phyloP scores from a whole-genome alignment of 2,329 filamentous ascomycete genomes.

The Rugonectria rugulosa region DNA sequence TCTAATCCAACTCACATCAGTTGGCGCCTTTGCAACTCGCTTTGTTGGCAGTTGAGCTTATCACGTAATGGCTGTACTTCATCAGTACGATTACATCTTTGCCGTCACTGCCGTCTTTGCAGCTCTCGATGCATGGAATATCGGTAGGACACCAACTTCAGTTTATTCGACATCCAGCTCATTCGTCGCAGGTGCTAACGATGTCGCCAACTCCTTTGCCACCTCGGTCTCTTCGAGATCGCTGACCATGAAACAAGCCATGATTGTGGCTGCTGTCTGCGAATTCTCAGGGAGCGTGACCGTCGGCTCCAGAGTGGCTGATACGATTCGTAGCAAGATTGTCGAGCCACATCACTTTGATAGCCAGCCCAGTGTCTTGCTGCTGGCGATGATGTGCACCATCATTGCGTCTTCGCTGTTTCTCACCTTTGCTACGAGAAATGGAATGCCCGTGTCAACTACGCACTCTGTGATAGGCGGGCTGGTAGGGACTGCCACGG shows the following conservation, averaged over 20 bases:
- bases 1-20: background rate
- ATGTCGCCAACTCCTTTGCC: conserved; percentile 58
- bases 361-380: conserved; percentile 54
- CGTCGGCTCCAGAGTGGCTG: conserved; percentile 47
- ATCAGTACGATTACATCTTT: conserved; percentile 64
- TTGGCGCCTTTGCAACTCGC: background rate
- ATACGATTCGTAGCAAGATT: conserved; percentile 57
- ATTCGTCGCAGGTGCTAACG: conserved; percentile 52
- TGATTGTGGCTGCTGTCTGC: conserved; percentile 52
- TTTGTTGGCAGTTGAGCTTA: background rate
- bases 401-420: conserved; percentile 60
- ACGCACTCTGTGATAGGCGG: conserved; percentile 60
- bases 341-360: conserved; percentile 53
- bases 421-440: conserved; percentile 58
- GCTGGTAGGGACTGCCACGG: conserved; percentile 46
- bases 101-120: conserved; percentile 63
- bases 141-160: conserved; percentile 48
- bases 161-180: conserved; percentile 1
- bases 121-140: conserved; percentile 67
- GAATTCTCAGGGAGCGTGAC: conserved; percentile 54
- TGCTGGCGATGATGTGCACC: conserved; percentile 63
- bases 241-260: conserved; percentile 55
- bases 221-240: conserved; percentile 56
- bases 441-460: conserved; percentile 62
- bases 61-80: conserved; percentile 46